phyloP scores from a whole-genome alignment of 2,329 filamentous ascomycete species.

The Aspergillus phoenicis region DNA sequence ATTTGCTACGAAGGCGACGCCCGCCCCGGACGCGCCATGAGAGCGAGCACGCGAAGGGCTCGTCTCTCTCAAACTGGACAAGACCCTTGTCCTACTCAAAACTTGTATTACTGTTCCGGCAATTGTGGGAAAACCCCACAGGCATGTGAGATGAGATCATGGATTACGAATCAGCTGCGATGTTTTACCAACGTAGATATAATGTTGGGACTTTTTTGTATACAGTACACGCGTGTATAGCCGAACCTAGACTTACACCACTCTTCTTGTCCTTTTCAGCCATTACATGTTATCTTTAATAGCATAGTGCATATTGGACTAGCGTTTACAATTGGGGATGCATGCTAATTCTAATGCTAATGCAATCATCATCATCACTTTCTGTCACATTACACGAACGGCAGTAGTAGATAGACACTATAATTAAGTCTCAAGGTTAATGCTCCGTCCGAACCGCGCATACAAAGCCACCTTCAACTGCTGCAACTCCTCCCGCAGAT shows the following conservation, averaged over 20 bases:
- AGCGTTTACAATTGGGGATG: too few species aligned
- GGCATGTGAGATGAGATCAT: slow-evolving; percentile 15
- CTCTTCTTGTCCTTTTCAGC: not conserved
- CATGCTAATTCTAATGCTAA: too few species aligned
- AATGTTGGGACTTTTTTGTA: not conserved
- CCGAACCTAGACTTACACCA: not conserved
- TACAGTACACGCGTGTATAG: slow-evolving; percentile 3
- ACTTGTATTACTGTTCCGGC: not conserved
- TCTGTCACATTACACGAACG: too few species aligned
- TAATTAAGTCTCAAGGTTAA: slow-evolving; percentile 85
- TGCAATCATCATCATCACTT: too few species aligned
- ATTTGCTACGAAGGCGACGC: not conserved
- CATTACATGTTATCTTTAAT: not conserved
- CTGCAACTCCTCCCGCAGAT: slow-evolving; percentile 82
- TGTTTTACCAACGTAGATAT: not conserved
- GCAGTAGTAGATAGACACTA: not conserved
- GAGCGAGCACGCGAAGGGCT: not conserved
- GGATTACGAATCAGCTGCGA: slow-evolving; percentile 23
- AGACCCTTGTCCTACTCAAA: not conserved
- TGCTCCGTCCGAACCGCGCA: slow-evolving; percentile 91
- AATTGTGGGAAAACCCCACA: not conserved
- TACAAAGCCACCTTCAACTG: slow-evolving; percentile 90
- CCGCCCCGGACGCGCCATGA: not conserved
- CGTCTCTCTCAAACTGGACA: not conserved
- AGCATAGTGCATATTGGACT: too few species aligned